Percentiles rank a stretch among this genome's conserved stretches.
These are phyloP conservation scores for Talaromyces ruber DNA, from an alignment of 495 filamentous ascomycete genomes.

Conservation along the genomic window DNA sequence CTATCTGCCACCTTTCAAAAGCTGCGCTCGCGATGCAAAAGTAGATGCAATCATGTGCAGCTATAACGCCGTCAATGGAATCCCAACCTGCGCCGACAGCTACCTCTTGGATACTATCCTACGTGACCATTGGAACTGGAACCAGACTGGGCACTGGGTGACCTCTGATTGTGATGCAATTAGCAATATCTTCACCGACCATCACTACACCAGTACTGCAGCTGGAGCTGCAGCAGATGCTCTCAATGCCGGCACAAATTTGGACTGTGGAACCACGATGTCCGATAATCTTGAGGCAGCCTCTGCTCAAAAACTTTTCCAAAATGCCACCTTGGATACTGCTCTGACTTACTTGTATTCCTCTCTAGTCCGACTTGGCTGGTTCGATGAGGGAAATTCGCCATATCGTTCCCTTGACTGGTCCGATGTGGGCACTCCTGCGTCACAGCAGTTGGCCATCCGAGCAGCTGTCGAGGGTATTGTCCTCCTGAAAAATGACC, in stretches of 20 bases:
- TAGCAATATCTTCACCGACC: slow-evolving; percentile 37
- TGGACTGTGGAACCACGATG: slow-evolving; percentile 43
- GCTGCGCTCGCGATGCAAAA: slow-evolving; percentile 40
- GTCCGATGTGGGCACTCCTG: slow-evolving; percentile 35
- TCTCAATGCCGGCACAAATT: slow-evolving; percentile 46
- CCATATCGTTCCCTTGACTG: slow-evolving; percentile 32
- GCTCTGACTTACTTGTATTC: slow-evolving; percentile 41
- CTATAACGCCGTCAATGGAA: slow-evolving; percentile 47
- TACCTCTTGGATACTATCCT: slow-evolving; percentile 44
- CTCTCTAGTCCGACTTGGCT: slow-evolving; percentile 42
- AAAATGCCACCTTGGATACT: slow-evolving; percentile 29
- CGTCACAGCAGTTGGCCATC: slow-evolving; percentile 37
- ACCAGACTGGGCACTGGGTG: slow-evolving; percentile 37
- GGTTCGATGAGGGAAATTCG: slow-evolving; percentile 37
- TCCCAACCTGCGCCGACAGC: slow-evolving; percentile 41
- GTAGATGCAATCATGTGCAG: slow-evolving; percentile 47
- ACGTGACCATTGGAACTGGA: slow-evolving; percentile 42
- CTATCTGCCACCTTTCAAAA: slow-evolving; percentile 41
- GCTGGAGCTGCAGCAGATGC: slow-evolving; percentile 38
- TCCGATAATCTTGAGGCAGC: slow-evolving; percentile 36
- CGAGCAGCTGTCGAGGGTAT: slow-evolving; percentile 45
- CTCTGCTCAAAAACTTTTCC: slow-evolving; percentile 30
- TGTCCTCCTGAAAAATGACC: slow-evolving; percentile 48
- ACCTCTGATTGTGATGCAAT: slow-evolving; percentile 45
- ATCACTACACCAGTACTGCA: slow-evolving; percentile 34